phyloP scores from a whole-genome alignment of 176 grass and related monocot genomes.

The Pontederia crassipes region DNA sequence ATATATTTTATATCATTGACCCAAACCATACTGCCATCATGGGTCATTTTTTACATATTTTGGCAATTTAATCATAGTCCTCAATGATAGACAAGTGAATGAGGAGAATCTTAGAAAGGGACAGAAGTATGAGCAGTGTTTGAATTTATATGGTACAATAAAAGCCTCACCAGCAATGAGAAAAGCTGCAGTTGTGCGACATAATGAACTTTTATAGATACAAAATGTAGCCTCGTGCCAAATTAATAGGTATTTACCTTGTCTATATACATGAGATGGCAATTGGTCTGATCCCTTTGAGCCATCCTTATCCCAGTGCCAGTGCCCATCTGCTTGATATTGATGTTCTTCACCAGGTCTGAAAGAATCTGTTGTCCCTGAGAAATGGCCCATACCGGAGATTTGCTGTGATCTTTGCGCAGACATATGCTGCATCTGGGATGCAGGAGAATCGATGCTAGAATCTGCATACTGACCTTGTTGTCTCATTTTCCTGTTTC shows the following conservation, averaged over 20 bases:
- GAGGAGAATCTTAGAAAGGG: not conserved
- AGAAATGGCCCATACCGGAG: constrained; percentile 37
- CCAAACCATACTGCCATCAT: no score
- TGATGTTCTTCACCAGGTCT: constrained; percentile 41
- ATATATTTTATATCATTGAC: no score
- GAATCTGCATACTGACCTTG: constrained; percentile 50
- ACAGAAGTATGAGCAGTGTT: not conserved
- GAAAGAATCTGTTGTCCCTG: constrained; percentile 29
- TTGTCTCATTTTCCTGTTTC: constrained; percentile 35
- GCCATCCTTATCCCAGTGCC: constrained; percentile 67
- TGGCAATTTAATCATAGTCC: not conserved
- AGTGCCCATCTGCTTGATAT: constrained; percentile 41
- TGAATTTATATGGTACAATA: no score
- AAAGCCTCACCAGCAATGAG: no score
- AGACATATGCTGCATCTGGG: constrained; percentile 58
- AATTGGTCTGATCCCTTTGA: constrained; percentile 30
- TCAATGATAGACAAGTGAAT: not conserved
- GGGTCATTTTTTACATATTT: no score
- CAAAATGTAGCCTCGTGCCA: constrained; percentile 11
- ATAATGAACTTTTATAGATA: not conserved
- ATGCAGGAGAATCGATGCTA: constrained; percentile 33
- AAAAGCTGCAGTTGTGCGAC: not conserved
- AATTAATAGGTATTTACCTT: constrained; percentile 33
- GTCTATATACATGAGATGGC: constrained; percentile 34
- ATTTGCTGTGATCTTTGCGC: constrained; percentile 46